phyloP scores from a whole-genome alignment of 768 basidiomycete genomes.

The Lentinus tigrinus region DNA sequence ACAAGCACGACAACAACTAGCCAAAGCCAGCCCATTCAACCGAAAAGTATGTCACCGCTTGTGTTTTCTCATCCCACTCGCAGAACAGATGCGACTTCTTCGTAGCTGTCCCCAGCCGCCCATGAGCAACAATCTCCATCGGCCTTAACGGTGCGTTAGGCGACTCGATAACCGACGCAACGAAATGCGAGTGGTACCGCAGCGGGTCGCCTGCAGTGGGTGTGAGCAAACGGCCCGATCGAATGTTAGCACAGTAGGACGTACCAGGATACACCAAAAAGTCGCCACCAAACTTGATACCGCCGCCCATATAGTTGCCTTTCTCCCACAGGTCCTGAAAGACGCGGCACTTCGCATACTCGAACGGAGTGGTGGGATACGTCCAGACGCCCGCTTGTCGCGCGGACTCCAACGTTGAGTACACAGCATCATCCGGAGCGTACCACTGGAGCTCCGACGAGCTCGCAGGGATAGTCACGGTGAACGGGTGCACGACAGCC shows the following conservation, averaged over 20 bases:
- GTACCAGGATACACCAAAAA: slow-evolving; percentile 94
- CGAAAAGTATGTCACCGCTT: slow-evolving; percentile 69
- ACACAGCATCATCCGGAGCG: slow-evolving; percentile 39
- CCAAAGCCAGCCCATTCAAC: slow-evolving; percentile 94
- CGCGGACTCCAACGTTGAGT: slow-evolving; percentile 59
- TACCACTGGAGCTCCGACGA: slow-evolving; percentile 76
- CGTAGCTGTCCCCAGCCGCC: slow-evolving; percentile 92
- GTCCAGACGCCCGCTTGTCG: slow-evolving; percentile 71
- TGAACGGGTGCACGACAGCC: slow-evolving; percentile 35
- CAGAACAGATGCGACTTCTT: slow-evolving; percentile 95
- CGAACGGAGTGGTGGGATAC: slow-evolving; percentile 62
- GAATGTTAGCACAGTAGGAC: slow-evolving; percentile 20
- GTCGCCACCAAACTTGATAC: slow-evolving; percentile 94
- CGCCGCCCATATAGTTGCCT: slow-evolving; percentile 85
- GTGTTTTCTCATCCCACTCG: slow-evolving; percentile 75
- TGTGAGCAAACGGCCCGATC: not conserved
- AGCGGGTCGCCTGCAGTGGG: slow-evolving; percentile 75
- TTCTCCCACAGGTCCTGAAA: slow-evolving; percentile 81
- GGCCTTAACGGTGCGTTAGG: slow-evolving; percentile 62
- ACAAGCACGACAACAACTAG: slow-evolving; percentile 25
- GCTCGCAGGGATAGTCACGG: slow-evolving; percentile 64
- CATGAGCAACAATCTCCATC: slow-evolving; percentile 95
- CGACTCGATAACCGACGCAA: slow-evolving; percentile 75
- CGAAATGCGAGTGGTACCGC: slow-evolving; percentile 96
- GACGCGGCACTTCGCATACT: slow-evolving; percentile 76